Percentiles rank a stretch among this genome's conserved stretches.
Evolutionary conservation across 495 filamentous ascomycete genomes (phyloP).

Genomic region (Penicillium egyptiacum): DNA sequence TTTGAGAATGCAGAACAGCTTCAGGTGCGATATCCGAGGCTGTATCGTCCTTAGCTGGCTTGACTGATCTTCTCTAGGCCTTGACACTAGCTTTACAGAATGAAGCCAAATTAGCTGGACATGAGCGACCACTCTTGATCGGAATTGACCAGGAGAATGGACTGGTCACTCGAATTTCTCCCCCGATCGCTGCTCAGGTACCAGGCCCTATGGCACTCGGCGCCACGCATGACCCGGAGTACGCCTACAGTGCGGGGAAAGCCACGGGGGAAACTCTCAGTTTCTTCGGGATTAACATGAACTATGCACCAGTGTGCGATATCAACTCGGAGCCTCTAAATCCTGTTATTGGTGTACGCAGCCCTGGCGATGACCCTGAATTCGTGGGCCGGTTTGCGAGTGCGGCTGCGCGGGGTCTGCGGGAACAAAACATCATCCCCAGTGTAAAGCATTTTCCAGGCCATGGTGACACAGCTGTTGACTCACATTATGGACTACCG

Average conservation of each 20-base stretch:
- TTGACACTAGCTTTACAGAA: slow-evolving; percentile 40
- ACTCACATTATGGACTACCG: slow-evolving; percentile 46
- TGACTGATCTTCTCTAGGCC: slow-evolving; percentile 22
- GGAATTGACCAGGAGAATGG: slow-evolving; percentile 50
- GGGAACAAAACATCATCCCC: slow-evolving; percentile 40
- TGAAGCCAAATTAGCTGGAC: slow-evolving; percentile 41
- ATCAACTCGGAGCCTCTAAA: slow-evolving; percentile 48
- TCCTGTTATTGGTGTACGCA: slow-evolving; percentile 46
- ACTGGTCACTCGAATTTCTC: slow-evolving; percentile 43
- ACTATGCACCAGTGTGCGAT: slow-evolving; percentile 47
- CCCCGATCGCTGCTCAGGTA: slow-evolving; percentile 44
- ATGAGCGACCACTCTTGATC: slow-evolving; percentile 44
- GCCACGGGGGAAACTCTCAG: slow-evolving; percentile 37
- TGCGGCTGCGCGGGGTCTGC: slow-evolving; percentile 37
- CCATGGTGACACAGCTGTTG: slow-evolving; percentile 45
- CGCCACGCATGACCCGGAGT: slow-evolving; percentile 39
- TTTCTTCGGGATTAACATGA: slow-evolving; percentile 47
- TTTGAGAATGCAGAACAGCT: slow-evolving; percentile 42
- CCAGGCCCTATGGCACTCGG: slow-evolving; percentile 46
- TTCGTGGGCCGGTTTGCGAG: slow-evolving; percentile 42
- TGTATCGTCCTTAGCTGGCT: background rate
- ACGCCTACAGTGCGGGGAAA: slow-evolving; percentile 39
- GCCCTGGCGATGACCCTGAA: slow-evolving; percentile 42
- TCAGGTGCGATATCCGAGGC: slow-evolving; percentile 25
- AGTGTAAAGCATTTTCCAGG: slow-evolving; percentile 48